Evolutionary conservation across 805 yeast genomes (phyloP), one percentile per base, ranked within the genome.

Genomic region (Barnettozyma vustinii): DNA sequence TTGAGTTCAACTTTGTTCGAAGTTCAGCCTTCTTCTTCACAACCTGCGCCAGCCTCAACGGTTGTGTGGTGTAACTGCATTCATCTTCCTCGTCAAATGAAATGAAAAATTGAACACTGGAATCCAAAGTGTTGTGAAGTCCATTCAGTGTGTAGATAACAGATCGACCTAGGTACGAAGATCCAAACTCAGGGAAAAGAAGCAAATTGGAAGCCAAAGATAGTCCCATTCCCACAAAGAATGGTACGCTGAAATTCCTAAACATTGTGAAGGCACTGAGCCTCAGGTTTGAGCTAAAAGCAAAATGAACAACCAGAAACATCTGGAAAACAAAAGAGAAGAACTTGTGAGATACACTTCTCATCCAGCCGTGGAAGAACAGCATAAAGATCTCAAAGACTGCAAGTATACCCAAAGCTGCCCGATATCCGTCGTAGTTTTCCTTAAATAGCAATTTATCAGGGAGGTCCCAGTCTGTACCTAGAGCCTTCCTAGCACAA

Each of bases 121-220:
- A 57, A 42, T 70, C 71, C 13, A 75, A 51, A 15, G 74, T 65
- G n/a, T 48, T 49, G 18, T 74, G 74, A 3, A 75, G 52, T 45
- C 69, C 72, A 49, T 70, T 67, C 19, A 76, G 44, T 0, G 74
- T 62, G 35, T 67, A 67, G 0, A 72, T 60, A 7, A 74, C 65
- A 1, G 75, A 63, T 32, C 67, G 67, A 26, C 81, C 81, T 12
- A 77, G 55, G 53, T 70, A 74, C 0, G 76, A 68, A 21, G 77
- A 69, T 15, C 81, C 81, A 59, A 74, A 74, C 51, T 77, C 81
- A 1, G 81, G 81, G 52, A 74, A 76, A 12, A 77, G 51, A 1
- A 63, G 33, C 37, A 77, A 44, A 49, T 74, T 76, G 58, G 74
- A 68, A 25, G 70, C 62, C n/a, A 74, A 48, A 0, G 76, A 65